A percentile compares a stretch with the other conserved stretches of the same genome.
phyloP scores from a whole-genome alignment of 129 eudicot genomes.

The Solidago caesia region DNA sequence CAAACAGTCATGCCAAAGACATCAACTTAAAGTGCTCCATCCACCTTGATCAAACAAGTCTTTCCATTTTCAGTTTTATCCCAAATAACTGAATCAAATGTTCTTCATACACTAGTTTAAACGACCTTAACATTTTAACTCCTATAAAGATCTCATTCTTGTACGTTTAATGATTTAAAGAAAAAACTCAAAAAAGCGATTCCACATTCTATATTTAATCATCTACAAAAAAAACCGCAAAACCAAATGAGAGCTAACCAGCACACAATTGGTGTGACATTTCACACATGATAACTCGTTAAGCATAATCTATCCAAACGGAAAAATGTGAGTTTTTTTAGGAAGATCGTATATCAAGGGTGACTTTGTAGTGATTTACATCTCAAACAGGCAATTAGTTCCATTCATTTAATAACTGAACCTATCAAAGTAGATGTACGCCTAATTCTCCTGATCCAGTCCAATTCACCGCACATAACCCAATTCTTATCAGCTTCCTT shows the following conservation, averaged over 20 bases:
- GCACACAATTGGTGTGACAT: too few species aligned
- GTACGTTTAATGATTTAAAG: not conserved
- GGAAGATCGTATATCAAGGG: too few species aligned
- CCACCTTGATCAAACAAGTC: not conserved
- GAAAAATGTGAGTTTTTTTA: slow-evolving; percentile 2
- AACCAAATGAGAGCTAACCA: not conserved
- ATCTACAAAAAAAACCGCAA: too few species aligned
- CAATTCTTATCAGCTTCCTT: not conserved
- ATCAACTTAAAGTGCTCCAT: not conserved
- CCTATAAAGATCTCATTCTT: not conserved
- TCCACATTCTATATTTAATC: not conserved
- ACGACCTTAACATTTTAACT: not conserved
- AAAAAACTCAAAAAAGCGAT: not conserved
- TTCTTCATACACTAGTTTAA: slow-evolving; percentile 4
- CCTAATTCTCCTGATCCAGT: slow-evolving; percentile 6
- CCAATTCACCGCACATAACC: not conserved
- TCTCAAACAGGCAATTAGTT: not conserved
- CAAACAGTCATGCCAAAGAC: not conserved
- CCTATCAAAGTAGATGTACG: not conserved
- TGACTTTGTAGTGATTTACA: too few species aligned
- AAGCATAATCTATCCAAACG: not conserved
- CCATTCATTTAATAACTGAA: not conserved
- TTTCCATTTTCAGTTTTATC: not conserved
- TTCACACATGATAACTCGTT: not conserved
- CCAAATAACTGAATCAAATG: not conserved